Percentiles rank a stretch among this genome's conserved stretches.
Evolutionary conservation across 352 stramenopile species (phyloP).

Genomic region (Globisporangium perplexum): DNA sequence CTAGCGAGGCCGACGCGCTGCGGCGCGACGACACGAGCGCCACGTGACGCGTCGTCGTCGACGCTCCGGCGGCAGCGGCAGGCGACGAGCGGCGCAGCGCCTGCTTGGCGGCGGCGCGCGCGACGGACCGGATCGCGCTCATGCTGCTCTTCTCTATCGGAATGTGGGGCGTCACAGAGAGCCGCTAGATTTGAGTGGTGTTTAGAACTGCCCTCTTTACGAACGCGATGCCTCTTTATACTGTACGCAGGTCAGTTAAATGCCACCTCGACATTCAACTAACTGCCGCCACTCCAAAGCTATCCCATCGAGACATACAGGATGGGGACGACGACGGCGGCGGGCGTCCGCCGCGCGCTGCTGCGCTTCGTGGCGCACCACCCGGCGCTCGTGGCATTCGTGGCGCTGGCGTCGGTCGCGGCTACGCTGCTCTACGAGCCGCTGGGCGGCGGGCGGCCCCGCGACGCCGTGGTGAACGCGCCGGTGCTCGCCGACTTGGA

Average conservation of each 20-base stretch:
- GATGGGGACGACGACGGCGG: neutral
- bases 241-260: neutral
- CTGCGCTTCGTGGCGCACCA: constrained; percentile 35
- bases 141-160: constrained; percentile 8
- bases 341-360: constrained; percentile 1
- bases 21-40: neutral
- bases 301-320: neutral
- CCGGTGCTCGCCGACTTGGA: constrained; percentile 43
- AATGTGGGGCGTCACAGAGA: neutral
- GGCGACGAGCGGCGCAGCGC: constrained; percentile 2
- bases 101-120: constrained; percentile 12
- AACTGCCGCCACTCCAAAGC: neutral
- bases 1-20: neutral
- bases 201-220: neutral
- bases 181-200: neutral
- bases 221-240: neutral
- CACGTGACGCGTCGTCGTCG: neutral
- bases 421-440: constrained; percentile 56
- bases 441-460: constrained; percentile 39
- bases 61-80: constrained; percentile 2
- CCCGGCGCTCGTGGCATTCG: constrained; percentile 27
- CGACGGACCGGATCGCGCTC: constrained; percentile 22
- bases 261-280: neutral
- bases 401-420: constrained; percentile 32
- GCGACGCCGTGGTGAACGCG: constrained; percentile 25